These are phyloP conservation scores for Trypanosoma cruzi DNA, from an alignment of 208 protist genomes.

Conservation along the genomic window DNA sequence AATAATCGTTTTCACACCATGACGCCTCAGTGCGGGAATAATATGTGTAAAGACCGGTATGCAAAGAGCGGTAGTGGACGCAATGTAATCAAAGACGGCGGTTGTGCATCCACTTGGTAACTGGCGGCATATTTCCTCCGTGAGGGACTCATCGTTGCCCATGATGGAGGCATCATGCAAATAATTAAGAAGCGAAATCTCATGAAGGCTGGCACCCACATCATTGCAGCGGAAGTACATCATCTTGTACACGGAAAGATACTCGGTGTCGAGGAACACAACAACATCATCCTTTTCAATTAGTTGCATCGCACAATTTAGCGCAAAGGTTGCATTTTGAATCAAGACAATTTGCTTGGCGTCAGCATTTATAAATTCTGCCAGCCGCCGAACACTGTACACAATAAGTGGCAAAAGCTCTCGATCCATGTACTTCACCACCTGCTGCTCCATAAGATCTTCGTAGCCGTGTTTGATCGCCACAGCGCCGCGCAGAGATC, in stretches of 20 bases:
- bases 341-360: conserved; percentile 84
- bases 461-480: conserved; percentile 83
- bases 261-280: conserved; percentile 81
- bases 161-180: conserved; percentile 66
- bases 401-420: conserved; percentile 86
- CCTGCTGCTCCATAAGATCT: conserved; percentile 71
- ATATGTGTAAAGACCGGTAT: conserved; percentile 84
- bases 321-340: conserved; percentile 89
- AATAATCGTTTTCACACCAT: conserved; percentile 78
- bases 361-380: conserved; percentile 68
- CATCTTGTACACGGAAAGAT: conserved; percentile 93
- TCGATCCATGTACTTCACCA: conserved; percentile 89
- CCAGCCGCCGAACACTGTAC: conserved; percentile 72
- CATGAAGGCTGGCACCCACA: conserved; percentile 63
- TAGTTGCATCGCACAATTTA: conserved; percentile 87
- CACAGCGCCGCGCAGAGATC: conserved; percentile 60
- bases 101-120: conserved; percentile 76
- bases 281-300: conserved; percentile 75
- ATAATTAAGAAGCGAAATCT: conserved; percentile 61
- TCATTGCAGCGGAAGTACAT: conserved; percentile 80
- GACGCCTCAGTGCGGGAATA: conserved; percentile 66
- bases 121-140: conserved; percentile 53
- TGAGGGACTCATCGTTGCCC: conserved; percentile 62
- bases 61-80: conserved; percentile 82
- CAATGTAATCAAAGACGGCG: conserved; percentile 87